phyloP scores from a whole-genome alignment of 202 grass and related monocot species.

The Saccharum hybrid region DNA sequence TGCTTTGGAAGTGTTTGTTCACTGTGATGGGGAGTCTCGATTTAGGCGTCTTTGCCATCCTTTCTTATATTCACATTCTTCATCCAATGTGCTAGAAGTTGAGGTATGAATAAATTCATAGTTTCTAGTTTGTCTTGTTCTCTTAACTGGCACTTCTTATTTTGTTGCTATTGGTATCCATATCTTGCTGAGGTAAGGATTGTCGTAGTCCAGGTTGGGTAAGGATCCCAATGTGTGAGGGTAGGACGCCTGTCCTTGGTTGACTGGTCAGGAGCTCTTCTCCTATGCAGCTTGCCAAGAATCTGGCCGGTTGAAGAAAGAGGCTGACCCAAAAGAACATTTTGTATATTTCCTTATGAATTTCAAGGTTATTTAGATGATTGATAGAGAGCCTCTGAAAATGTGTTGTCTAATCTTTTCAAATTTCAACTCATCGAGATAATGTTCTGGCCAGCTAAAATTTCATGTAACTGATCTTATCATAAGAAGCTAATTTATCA shows the following conservation, averaged over 20 bases:
- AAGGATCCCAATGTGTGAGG: neutral
- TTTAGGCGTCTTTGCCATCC: conserved; percentile 97
- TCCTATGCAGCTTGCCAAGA: neutral
- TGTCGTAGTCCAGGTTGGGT: neutral
- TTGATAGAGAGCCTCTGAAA: neutral
- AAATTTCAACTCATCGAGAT: neutral
- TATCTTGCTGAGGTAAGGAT: conserved; percentile 6
- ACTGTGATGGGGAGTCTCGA: conserved; percentile 90
- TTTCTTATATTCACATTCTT: conserved; percentile 98
- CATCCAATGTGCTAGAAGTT: conserved; percentile 96
- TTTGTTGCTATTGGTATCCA: neutral
- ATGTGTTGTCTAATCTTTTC: neutral
- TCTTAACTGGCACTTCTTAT: neutral
- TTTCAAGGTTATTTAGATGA: neutral
- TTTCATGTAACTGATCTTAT: neutral
- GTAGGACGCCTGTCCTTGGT: neutral
- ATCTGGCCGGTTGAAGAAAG: neutral
- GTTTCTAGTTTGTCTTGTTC: conserved; percentile 22
- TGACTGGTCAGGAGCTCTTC: neutral
- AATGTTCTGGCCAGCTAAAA: neutral
- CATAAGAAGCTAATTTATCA: conserved; percentile 14
- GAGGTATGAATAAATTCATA: conserved; percentile 59
- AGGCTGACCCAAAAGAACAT: neutral
- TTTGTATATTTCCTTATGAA: neutral
- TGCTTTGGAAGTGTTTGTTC: conserved; percentile 97